phyloP scores from a whole-genome alignment of 306 rosid genomes.

The Prosopis cineraria region DNA sequence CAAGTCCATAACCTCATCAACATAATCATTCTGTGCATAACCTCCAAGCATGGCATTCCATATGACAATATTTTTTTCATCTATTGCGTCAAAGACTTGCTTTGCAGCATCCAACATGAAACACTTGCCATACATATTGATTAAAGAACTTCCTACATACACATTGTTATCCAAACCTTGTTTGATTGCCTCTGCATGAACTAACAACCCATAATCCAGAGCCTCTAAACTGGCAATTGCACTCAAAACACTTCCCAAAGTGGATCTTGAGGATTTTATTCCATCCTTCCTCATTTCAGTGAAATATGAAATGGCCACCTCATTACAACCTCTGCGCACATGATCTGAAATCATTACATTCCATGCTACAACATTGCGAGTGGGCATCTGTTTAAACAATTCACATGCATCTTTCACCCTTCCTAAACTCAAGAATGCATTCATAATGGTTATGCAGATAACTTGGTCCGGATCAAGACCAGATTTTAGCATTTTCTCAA shows the following conservation, averaged over 20 bases:
- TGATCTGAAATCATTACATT: constrained; percentile 89
- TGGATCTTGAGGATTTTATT: constrained; percentile 71
- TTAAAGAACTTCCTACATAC: constrained; percentile 86
- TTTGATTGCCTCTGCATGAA: constrained; percentile 71
- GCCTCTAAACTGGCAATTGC: constrained; percentile 54
- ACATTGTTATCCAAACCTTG: constrained; percentile 68
- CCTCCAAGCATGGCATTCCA: constrained; percentile 88
- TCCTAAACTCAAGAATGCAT: constrained; percentile 52
- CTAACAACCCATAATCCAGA: constrained; percentile 57
- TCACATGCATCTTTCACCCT: constrained; percentile 50
- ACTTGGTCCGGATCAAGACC: constrained; percentile 61
- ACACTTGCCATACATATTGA: constrained; percentile 87
- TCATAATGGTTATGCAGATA: constrained; percentile 59
- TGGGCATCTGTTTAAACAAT: constrained; percentile 54
- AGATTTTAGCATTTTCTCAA: constrained; percentile 54
- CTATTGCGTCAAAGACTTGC: constrained; percentile 52
- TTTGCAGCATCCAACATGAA: constrained; percentile 51
- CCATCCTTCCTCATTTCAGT: constrained; percentile 55
- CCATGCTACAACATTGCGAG: constrained; percentile 77
- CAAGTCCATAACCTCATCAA: constrained; percentile 52
- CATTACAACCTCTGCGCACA: constrained; percentile 56
- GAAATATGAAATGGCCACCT: constrained; percentile 57
- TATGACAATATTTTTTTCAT: constrained; percentile 60
- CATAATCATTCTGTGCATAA: constrained; percentile 61
- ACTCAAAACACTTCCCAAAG: constrained; percentile 83